Conservation (phyloP, 1,284 basidiomycete species). For the Heliocybe sulcata region DNA sequence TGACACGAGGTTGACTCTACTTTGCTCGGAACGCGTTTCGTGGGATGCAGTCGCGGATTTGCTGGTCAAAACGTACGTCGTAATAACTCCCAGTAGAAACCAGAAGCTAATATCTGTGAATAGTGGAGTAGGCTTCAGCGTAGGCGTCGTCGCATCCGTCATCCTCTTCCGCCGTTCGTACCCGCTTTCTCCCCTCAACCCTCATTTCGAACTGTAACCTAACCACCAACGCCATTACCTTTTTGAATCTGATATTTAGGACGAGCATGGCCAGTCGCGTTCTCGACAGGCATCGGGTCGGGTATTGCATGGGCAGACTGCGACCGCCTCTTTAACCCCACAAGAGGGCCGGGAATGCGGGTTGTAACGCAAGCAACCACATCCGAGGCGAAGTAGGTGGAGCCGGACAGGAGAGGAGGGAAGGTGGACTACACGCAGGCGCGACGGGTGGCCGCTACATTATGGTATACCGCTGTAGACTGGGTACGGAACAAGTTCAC, state of each 20-base stretch:
- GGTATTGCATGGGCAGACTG: conserved; percentile 93
- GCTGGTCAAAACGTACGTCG: conserved; percentile 67
- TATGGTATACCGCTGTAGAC: not conserved
- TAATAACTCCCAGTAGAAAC: conserved; percentile 1
- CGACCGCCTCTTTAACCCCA: conserved; percentile 93
- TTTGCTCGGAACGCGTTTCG: conserved; percentile 11
- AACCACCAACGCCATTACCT: conserved; percentile 3
- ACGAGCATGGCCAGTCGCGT: conserved; percentile 93
- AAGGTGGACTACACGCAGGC: conserved; percentile 2
- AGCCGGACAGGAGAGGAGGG: conserved; percentile 16
- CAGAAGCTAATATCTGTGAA: conserved; percentile 21
- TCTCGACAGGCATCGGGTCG: conserved; percentile 86
- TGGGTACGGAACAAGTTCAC: not conserved
- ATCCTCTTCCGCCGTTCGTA: conserved; percentile 91
- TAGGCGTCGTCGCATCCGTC: conserved; percentile 91
- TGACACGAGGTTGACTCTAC: conserved; percentile 1
- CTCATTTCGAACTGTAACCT: conserved; percentile 6
- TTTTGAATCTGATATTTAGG: conserved; percentile 40
- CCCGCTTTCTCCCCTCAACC: conserved; percentile 6
- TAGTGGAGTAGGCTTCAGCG: conserved; percentile 92
- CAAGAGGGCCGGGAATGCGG: conserved; percentile 86
- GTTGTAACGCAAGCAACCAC: conserved; percentile 41
- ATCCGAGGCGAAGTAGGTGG: conserved; percentile 15
- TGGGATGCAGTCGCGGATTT: conserved; percentile 59
- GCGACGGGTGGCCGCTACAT: conserved; percentile 4